A percentile compares a stretch with the other conserved stretches of the same genome.
Conservation (phyloP, 495 filamentous ascomycete genomes). For the Penicillium robsamsonii region DNA sequence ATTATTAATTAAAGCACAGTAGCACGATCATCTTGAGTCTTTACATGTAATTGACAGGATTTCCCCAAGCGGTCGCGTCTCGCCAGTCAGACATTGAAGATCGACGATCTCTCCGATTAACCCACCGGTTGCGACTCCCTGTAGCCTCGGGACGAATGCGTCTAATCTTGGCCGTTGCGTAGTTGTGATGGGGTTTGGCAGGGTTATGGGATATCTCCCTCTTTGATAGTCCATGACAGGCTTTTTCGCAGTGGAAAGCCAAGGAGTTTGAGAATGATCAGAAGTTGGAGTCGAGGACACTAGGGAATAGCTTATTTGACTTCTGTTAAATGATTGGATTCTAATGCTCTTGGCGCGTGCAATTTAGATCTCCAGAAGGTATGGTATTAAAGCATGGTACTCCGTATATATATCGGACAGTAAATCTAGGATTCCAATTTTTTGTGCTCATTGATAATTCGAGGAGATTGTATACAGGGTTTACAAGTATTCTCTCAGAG, state of each 20-base stretch:
- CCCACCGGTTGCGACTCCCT: conserved; percentile 16
- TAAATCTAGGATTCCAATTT: background rate
- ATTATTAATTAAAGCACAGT: no score
- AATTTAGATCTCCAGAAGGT: background rate
- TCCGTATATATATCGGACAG: background rate
- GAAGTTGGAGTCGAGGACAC: background rate
- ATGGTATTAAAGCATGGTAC: background rate
- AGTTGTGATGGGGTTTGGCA: conserved; percentile 24
- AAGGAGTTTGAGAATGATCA: background rate
- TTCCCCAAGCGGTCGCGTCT: conserved; percentile 21
- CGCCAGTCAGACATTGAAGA: background rate
- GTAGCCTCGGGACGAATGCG: conserved; percentile 11
- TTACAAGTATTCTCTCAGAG: background rate
- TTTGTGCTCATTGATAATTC: background rate
- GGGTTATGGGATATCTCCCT: background rate
- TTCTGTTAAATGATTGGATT: background rate
- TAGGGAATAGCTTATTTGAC: background rate
- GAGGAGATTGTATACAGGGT: background rate
- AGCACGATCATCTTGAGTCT: no score
- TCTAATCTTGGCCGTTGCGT: conserved; percentile 23
- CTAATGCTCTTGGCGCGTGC: background rate
- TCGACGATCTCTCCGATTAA: background rate
- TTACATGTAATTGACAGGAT: background rate
- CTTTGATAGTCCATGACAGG: background rate
- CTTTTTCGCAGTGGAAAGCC: background rate